Evolutionary conservation across 345 rosid species (phyloP), one percentile per base, ranked within the genome.

Genomic region (Erucastrum elatum): DNA sequence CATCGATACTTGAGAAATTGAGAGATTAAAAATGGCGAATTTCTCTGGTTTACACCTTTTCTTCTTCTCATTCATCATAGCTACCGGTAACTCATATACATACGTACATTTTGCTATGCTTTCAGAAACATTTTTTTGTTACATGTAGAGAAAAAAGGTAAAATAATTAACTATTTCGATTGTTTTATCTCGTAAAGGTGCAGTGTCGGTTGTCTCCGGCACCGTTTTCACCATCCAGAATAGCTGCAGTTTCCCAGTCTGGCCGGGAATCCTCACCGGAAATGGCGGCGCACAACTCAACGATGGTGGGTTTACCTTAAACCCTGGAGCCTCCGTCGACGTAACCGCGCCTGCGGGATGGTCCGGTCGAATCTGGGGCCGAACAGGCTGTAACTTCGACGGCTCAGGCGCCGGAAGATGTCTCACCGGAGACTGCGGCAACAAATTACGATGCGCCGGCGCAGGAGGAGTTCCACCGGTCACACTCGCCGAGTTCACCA

Each of bases 311-410:
- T 88, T 92, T 72, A 25, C 69, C 31, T 69, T 94, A 62, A 15
- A 81, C 3, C 77, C 93, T 2, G 89, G 89, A 8, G 79, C 85
- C 1, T 86, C 89, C 1, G 74, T 74, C 76, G 80, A 71, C 44
- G 55, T 92, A 69, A 82, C 76, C 5, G 90, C 88, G 31, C 93
- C 97, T 3, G 79, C 86, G 0, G 85, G 88, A 34, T 94, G 97
- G 98, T 92, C 97, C 1, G 98, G 97, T n/a, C 81, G 97, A 8
- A 74, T 92, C 39, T 92, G 98, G 98, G 94, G 84, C 2, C 81
- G 96, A 75, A 94, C 95, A 0, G 89, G 86, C 39, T 94, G 97
- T 82, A 78, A 63, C 17, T 90, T 90, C 64, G 94, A 94, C 77
- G 66, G 31, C 2, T 75, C 89, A 11, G 98, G 97, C 1, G 10